Base-by-base conservation (phyloP, 768 basidiomycete species). In the Termitomyces sp. region DNA sequence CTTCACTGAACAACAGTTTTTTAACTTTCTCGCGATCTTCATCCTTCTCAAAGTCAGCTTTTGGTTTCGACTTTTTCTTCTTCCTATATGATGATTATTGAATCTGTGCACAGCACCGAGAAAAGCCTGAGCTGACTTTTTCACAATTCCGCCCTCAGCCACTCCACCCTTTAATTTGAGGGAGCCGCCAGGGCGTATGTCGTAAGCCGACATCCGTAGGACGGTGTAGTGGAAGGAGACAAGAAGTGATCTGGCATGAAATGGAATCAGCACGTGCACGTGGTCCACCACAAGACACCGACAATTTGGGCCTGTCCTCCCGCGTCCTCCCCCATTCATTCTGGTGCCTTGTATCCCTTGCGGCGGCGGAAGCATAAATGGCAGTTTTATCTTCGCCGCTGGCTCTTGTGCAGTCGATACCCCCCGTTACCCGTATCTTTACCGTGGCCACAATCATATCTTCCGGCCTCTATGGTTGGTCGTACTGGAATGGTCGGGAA, bases 151-250 rank as follows among this genome's bases (percentile, higher is more conserved):
- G 56, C 89, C 91, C 62, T 90, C 91, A 28, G 77, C 77, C 34
- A 87, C 86, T 36, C 82, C 85, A n/a, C 89, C 84, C 75, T 94
- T 95, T 67, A 95, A 81, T 72, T 93, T 95, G 70, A 95, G 88
- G 63, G 90, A 86, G 68, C 93, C 92, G 49, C 91, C 89, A 55
- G 90, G 86, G 70, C 86, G 85, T 73, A 89, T 78, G 75, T 89
- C 84, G 73, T 95, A 94, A 72, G 90, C 90, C 57, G 87, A 85
- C 88, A 92, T 92, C 73, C 41, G 56, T 56, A 46, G 46, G 36
- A 54, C 51, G 26, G 8, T 46, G 52, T 58, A 49, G 55, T 54
- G 31, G 57, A 50, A 60, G 48, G 39, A 48, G n/a, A 26, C 20
- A 51, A 26, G 13, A 49, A 34, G 18, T 42, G 45, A 55, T 54